These are phyloP conservation scores for Aegilops tauschii DNA, from an alignment of 176 grass and related monocot species.

Conservation along the genomic window DNA sequence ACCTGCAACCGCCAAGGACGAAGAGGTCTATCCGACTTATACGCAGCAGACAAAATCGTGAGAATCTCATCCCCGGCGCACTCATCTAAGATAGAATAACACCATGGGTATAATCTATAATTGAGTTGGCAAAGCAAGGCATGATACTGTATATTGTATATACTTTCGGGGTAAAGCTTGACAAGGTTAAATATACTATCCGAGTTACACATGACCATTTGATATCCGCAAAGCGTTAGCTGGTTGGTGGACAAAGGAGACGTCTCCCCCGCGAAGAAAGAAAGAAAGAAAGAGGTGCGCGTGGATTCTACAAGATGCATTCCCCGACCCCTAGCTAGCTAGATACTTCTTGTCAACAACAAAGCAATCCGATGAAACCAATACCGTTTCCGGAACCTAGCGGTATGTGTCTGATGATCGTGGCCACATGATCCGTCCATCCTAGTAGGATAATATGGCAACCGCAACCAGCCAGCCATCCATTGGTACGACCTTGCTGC, in stretches of 20 bases:
- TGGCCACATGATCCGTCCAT: neutral
- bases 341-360: neutral
- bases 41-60: neutral
- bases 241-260: neutral
- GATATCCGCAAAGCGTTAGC: neutral
- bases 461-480: neutral
- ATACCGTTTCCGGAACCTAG: neutral
- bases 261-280: neutral
- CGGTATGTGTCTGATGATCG: neutral
- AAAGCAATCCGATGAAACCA: neutral
- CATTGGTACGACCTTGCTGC: conserved; percentile 2
- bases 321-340: neutral
- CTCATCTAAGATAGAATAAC: neutral
- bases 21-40: neutral
- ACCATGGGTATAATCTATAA: neutral
- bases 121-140: conserved; percentile 1
- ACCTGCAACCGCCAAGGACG: neutral
- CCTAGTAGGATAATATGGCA: neutral
- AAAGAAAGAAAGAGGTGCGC: neutral
- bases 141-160: neutral
- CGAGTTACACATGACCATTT: neutral
- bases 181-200: neutral
- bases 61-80: neutral
- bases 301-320: conserved; percentile 5
- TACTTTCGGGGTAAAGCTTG: neutral